Conservation (phyloP, 805 yeast genomes). For the Yamadazyma nakazawae region DNA sequence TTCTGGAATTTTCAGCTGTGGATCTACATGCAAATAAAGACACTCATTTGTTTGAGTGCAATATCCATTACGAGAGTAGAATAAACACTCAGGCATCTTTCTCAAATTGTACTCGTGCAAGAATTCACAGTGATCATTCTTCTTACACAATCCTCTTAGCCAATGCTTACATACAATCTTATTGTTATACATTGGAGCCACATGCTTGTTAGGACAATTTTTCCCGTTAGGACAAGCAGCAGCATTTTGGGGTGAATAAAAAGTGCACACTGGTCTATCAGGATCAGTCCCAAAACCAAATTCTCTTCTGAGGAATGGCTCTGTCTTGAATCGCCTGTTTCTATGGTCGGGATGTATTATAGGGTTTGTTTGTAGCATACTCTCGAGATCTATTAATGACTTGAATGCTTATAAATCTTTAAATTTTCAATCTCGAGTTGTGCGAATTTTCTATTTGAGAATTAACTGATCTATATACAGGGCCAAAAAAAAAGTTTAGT, state of each 20-base stretch:
- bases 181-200: conserved; percentile 46
- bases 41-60: conserved; percentile 96
- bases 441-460: not conserved
- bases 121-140: conserved; percentile 94
- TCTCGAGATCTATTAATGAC: not conserved
- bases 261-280: conserved; percentile 83
- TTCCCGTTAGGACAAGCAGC: conserved; percentile 80
- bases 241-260: conserved; percentile 51
- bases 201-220: conserved; percentile 86
- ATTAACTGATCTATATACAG: no score
- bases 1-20: conserved; percentile 81
- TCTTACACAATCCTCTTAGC: conserved; percentile 95
- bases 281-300: conserved; percentile 83
- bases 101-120: conserved; percentile 90
- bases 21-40: conserved; percentile 86
- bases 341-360: conserved; percentile 40
- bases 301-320: conserved; percentile 76
- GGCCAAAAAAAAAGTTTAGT: no score
- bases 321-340: conserved; percentile 57
- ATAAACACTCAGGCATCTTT: conserved; percentile 95
- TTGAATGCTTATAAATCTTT: not conserved
- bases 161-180: conserved; percentile 95
- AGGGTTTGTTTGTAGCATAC: conserved; percentile 37
- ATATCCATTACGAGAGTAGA: conserved; percentile 75
- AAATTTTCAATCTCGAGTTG: not conserved